Evolutionary conservation across 2,329 filamentous ascomycete species (phyloP), one percentile per base, ranked within the genome.

Genomic region (Rhinocladiella similis): DNA sequence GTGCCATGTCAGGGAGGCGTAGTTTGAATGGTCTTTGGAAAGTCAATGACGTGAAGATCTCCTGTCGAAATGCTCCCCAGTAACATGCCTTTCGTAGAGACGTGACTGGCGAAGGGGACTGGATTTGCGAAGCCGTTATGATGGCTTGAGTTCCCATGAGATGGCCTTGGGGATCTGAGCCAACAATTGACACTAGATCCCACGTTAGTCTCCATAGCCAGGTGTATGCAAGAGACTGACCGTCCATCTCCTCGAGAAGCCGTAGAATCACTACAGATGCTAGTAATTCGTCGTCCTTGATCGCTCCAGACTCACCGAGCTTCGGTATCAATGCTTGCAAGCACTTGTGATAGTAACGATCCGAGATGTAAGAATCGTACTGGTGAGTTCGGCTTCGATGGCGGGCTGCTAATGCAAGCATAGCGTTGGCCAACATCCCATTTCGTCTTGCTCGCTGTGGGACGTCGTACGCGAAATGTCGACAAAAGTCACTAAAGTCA

Each of bases 251-350:
- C 51, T 66, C 64, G 49, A 63, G 63, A 13, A 66, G 62, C 29
- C 64, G 57, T 33, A 66, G 55, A 53, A 66, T 65, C 33, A 66
- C 63, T 50, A 65, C 64, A 22, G 65, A 53, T 47, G 62, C 64
- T 22, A 66, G 59, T 29, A 66, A 56, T 50, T 57, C 57, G 46
- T 65, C 63, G 45, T 65, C 59, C 19, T 20, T 25, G 18, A 45
- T 45, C 6, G 53, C 53, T 7, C 35, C 27, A 10, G 16, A 41
- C 20, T 55, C 53, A 14, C 39, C 53, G 12, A 55, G 47, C 22
- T 25, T 49, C n/a, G 53, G 53, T 16, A 55, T 55, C 53, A 55
- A 45, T 3, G 46, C 36, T 27, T 55, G 46, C 16, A 55, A 38
- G 22, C 53, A 55, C 3, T 41, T 25, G 20, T 55, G 38, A 22